Evolutionary conservation across 169 alveolate genomes (phyloP).

Genomic region (Plasmodium coatneyi): DNA sequence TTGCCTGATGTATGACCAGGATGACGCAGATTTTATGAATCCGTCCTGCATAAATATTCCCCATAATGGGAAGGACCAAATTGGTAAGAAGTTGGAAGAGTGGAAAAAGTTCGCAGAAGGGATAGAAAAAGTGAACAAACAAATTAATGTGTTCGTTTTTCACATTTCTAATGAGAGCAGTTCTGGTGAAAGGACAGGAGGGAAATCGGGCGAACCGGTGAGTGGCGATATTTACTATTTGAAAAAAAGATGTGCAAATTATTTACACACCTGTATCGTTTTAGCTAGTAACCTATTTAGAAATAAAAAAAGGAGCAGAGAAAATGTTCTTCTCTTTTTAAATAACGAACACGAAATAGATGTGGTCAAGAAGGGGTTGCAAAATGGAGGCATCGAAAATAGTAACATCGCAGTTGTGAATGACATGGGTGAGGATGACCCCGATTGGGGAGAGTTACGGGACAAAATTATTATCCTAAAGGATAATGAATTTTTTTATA

Average conservation of each 20-base stretch:
- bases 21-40: neutral
- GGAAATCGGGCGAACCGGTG: neutral
- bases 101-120: slow-evolving; percentile 26
- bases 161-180: slow-evolving; percentile 12
- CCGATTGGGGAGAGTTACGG: slow-evolving; percentile 13
- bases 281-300: slow-evolving; percentile 30
- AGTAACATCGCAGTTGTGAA: slow-evolving; percentile 9
- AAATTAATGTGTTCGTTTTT: slow-evolving; percentile 38
- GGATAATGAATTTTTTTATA: slow-evolving; percentile 17
- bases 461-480: slow-evolving; percentile 31
- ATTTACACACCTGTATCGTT: slow-evolving; percentile 33
- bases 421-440: neutral
- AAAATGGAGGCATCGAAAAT: slow-evolving; percentile 15
- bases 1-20: neutral
- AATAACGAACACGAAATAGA: slow-evolving; percentile 73
- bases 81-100: slow-evolving; percentile 28
- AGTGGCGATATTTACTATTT: slow-evolving; percentile 34
- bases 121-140: slow-evolving; percentile 45
- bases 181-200: neutral
- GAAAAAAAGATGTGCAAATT: slow-evolving; percentile 66
- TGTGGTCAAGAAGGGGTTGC: slow-evolving; percentile 30
- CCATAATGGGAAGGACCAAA: neutral
- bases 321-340: slow-evolving; percentile 56
- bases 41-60: neutral
- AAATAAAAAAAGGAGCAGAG: slow-evolving; percentile 19